These are phyloP conservation scores for Eimeria brunetti DNA, from an alignment of 169 alveolate genomes.

Conservation along the genomic window DNA sequence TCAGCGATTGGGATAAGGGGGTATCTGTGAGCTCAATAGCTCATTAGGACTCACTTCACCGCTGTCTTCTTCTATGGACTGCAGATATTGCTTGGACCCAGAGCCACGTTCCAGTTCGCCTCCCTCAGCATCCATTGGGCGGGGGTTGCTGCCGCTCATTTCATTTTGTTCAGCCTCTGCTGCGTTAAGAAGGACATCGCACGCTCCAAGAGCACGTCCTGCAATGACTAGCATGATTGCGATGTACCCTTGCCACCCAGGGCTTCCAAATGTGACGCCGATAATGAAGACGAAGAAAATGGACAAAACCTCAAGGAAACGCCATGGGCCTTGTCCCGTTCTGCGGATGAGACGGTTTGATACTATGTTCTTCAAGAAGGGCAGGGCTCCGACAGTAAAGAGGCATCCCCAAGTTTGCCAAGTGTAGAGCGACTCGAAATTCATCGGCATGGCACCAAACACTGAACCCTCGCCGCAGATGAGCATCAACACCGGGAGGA, in stretches of 20 bases:
- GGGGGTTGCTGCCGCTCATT: slow-evolving; percentile 60
- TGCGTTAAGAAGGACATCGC: slow-evolving; percentile 88
- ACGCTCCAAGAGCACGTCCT: slow-evolving; percentile 90
- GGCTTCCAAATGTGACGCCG: slow-evolving; percentile 90
- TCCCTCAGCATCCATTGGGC: slow-evolving; percentile 44
- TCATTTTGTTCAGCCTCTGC: slow-evolving; percentile 83
- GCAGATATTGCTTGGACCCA: slow-evolving; percentile 75
- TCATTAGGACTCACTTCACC: slow-evolving; percentile 68
- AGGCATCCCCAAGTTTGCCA: slow-evolving; percentile 96
- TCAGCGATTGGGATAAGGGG: background rate
- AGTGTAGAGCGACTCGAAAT: slow-evolving; percentile 86
- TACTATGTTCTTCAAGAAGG: slow-evolving; percentile 94
- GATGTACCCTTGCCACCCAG: slow-evolving; percentile 86
- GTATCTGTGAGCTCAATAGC: background rate
- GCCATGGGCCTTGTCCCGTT: slow-evolving; percentile 97
- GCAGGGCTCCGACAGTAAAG: slow-evolving; percentile 94
- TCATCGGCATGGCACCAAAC: slow-evolving; percentile 87
- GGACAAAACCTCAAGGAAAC: slow-evolving; percentile 93
- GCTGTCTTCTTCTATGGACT: slow-evolving; percentile 76
- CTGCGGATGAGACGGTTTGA: slow-evolving; percentile 94
- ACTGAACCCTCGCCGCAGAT: slow-evolving; percentile 89
- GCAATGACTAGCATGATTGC: slow-evolving; percentile 87
- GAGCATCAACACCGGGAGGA: slow-evolving; percentile 90
- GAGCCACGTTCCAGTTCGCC: slow-evolving; percentile 77
- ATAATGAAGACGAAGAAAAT: slow-evolving; percentile 93